A percentile compares a stretch with the other conserved stretches of the same genome.
Evolutionary conservation across 352 stramenopile species (phyloP).

Genomic region (Globisporangium cederbergense): DNA sequence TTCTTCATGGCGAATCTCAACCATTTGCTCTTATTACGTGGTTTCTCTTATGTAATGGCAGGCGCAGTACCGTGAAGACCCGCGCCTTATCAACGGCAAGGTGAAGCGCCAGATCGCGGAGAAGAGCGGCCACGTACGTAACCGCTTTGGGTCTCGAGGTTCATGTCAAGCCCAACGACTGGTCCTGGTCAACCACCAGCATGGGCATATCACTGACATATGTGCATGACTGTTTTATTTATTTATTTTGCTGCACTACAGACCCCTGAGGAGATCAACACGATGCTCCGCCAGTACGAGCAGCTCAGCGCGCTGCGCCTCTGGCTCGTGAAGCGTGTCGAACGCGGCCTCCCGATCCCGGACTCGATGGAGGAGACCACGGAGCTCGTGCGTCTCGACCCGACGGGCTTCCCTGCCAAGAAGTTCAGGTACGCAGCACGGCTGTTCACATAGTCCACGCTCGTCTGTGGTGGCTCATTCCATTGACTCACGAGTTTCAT

Average conservation of each 20-base stretch:
- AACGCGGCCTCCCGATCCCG: slow-evolving; percentile 67
- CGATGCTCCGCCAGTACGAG: slow-evolving; percentile 82
- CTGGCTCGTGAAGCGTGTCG: slow-evolving; percentile 81
- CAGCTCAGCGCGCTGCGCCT: slow-evolving; percentile 68
- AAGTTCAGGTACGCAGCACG: slow-evolving; percentile 61
- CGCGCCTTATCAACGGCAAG: slow-evolving; percentile 80
- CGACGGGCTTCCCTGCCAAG: slow-evolving; percentile 81
- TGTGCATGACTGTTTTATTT: not conserved
- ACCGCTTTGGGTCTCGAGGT: not conserved
- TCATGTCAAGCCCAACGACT: not conserved
- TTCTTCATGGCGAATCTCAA: not conserved
- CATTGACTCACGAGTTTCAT: not conserved
- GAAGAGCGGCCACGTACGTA: slow-evolving; percentile 70
- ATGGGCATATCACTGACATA: not conserved
- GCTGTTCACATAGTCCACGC: not conserved
- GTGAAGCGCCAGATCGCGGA: slow-evolving; percentile 78
- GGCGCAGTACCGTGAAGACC: slow-evolving; percentile 66
- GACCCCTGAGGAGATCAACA: slow-evolving; percentile 85
- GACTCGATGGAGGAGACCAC: slow-evolving; percentile 77
- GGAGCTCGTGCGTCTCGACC: slow-evolving; percentile 75
- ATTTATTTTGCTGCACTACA: slow-evolving; percentile 15
- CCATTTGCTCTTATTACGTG: not conserved
- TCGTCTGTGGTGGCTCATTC: not conserved
- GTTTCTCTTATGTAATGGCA: slow-evolving; percentile 14
- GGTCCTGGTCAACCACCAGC: too few species aligned